Evolutionary conservation across 164 flowering plant genomes (phyloP).

Genomic region (Chimonanthus praecox): DNA sequence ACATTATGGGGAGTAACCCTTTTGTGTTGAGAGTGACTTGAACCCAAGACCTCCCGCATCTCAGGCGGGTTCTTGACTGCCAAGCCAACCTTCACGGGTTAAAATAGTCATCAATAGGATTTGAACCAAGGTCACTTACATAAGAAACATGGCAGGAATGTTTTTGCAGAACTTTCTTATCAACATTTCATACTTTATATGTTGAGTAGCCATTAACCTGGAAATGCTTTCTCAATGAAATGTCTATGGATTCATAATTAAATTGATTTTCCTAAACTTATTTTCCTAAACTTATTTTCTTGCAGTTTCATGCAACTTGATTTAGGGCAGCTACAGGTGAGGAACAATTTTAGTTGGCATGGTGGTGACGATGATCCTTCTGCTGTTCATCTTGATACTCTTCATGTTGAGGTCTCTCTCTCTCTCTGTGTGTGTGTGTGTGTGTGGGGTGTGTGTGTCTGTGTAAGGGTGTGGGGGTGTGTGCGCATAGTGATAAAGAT

Average conservation of each 20-base stretch:
- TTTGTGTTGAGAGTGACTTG: too few relatives aligned
- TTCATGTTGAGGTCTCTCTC: slow-evolving; percentile 75
- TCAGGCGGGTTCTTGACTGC: too few relatives aligned
- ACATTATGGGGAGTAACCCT: too few relatives aligned
- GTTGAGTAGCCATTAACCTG: not conserved
- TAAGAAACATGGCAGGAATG: too few relatives aligned
- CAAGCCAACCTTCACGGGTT: too few relatives aligned
- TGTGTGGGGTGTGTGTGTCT: not conserved
- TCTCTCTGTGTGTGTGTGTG: not conserved
- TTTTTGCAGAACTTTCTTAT: too few relatives aligned
- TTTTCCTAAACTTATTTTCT: not conserved
- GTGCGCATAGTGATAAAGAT: too few relatives aligned
- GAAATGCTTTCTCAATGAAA: not conserved
- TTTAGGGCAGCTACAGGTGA: slow-evolving; percentile 68
- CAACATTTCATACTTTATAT: not conserved
- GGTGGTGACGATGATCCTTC: slow-evolving; percentile 83
- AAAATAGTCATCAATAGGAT: too few relatives aligned
- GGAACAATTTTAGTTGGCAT: slow-evolving; percentile 81
- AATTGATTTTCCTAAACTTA: not conserved
- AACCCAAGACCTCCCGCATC: too few relatives aligned
- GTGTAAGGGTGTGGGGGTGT: not conserved
- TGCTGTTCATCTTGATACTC: slow-evolving; percentile 91
- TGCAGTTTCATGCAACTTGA: slow-evolving; percentile 93
- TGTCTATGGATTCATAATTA: not conserved
- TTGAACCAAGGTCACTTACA: too few relatives aligned